phyloP scores from a whole-genome alignment of 2,329 filamentous ascomycete species.

The Beauveria sp. region DNA sequence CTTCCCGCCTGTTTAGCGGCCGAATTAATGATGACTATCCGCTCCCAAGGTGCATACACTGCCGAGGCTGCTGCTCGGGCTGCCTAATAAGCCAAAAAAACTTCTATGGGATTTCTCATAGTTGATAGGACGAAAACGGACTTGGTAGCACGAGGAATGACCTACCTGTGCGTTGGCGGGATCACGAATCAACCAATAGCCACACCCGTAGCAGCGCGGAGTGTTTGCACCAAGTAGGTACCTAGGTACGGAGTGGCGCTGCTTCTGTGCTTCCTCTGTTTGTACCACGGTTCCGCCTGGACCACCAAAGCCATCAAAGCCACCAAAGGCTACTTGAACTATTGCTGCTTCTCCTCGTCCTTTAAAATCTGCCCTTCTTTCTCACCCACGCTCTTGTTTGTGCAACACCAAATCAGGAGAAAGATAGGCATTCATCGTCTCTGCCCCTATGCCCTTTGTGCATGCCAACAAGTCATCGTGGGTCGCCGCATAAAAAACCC shows the following conservation, averaged over 20 bases:
- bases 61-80: too few relatives aligned
- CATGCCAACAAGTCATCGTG: too few relatives aligned
- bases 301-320: background rate
- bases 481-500: too few relatives aligned
- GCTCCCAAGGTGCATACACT: background rate
- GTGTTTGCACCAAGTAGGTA: background rate
- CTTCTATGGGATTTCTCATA: background rate
- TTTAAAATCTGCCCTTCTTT: background rate
- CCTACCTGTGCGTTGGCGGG: background rate
- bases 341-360: too few relatives aligned
- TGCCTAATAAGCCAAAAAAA: background rate
- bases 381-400: background rate
- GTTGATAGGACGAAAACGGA: background rate
- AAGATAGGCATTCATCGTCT: background rate
- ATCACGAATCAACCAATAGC: background rate
- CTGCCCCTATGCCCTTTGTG: too few relatives aligned
- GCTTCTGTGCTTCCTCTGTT: too few relatives aligned
- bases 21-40: background rate
- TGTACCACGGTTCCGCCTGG: background rate
- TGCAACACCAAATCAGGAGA: background rate
- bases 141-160: background rate
- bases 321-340: background rate
- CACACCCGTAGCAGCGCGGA: background rate
- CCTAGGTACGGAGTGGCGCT: too few relatives aligned
- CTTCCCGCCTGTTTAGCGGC: background rate